Evolutionary conservation across 768 basidiomycete species (phyloP), one percentile per base, ranked within the genome.

Genomic region (Rhizopogon vinicolor): DNA sequence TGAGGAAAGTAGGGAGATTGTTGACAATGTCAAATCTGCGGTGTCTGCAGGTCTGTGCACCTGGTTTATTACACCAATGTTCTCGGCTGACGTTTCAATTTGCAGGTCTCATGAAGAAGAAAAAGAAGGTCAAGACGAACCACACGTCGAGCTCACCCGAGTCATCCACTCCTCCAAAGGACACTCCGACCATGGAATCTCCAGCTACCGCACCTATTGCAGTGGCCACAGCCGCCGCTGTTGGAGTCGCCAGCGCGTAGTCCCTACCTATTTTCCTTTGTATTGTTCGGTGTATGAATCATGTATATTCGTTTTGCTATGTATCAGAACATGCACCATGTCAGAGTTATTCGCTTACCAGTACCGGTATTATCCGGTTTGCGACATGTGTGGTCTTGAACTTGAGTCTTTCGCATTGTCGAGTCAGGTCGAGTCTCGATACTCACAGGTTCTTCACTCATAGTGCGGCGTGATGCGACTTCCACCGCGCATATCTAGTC

Each of bases 11-110:
- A 78, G 82, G 68, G 93, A 97, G 64, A 83, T 98, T 28, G 91
- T 93, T 2, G 94, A 96, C 60, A 85, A 80, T 60, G 95, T 98
- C 29, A 91, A 91, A 75, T 92, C 79, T 54, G 96, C 96, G 3
- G 96, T 99, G 12, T 78, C 86, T 45, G 81, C 83, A 39, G 96
- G 92, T 92, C 67, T 61, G 79, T 71, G 14, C 12, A 9, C 29
- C 4, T 51, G 7, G 28, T 31, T 25, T 10, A 1, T 4, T 12
- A n/a, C 3, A 16, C 60, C 18, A 22, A 37, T 7, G 57, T 35
- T 46, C 64, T 35, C 55, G 64, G 57, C 60, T 63, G 52, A 62
- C 64, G 52, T 60, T 13, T 67, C 58, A n/a, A 22, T 42, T 51
- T n/a, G n/a, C 9, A 90, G 87, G 81, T 31, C 69, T 90, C 59